These are phyloP conservation scores for Rauvolfia tetraphylla DNA, from an alignment of 257 asterid genomes.

Conservation along the genomic window DNA sequence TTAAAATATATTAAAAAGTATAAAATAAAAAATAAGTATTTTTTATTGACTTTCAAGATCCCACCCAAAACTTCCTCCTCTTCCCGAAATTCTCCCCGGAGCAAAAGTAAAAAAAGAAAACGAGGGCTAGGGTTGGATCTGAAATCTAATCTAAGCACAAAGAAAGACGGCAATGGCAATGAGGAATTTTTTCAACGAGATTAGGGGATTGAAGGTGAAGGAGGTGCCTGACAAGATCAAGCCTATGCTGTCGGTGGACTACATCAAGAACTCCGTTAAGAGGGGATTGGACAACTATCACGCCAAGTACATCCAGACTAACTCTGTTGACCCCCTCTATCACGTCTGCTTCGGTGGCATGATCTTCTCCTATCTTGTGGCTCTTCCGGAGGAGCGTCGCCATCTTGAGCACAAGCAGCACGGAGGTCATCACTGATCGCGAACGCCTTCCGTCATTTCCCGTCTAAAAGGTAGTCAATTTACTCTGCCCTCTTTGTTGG, in stretches of 20 bases:
- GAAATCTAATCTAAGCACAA: slow-evolving; percentile 1
- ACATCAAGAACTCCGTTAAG: slow-evolving; percentile 38
- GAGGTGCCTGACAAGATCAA: slow-evolving; percentile 72
- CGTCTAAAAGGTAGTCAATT: background rate
- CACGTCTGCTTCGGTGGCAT: slow-evolving; percentile 89
- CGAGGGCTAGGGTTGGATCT: slow-evolving; percentile 28
- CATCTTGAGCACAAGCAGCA: slow-evolving; percentile 77
- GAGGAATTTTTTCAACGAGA: slow-evolving; percentile 64
- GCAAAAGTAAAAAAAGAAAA: background rate
- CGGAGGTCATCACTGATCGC: slow-evolving; percentile 49
- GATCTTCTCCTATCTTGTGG: slow-evolving; percentile 76
- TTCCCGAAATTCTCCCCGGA: background rate
- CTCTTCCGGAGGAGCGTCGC: slow-evolving; percentile 99
- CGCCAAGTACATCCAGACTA: slow-evolving; percentile 71
- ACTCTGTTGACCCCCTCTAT: slow-evolving; percentile 55
- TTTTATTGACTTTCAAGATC: too few relatives aligned
- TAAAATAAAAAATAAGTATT: too few relatives aligned
- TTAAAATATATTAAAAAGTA: too few relatives aligned
- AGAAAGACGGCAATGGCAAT: slow-evolving; percentile 44
- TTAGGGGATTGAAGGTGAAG: slow-evolving; percentile 73
- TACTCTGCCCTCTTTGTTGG: background rate
- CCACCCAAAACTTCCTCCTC: too few relatives aligned
- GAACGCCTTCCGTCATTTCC: background rate
- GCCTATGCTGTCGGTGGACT: slow-evolving; percentile 50
- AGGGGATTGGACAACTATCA: slow-evolving; percentile 57